Percentiles rank a stretch among this genome's conserved stretches.
phyloP scores from a whole-genome alignment of 2,329 filamentous ascomycete genomes.

The Cladophialophora immunda region DNA sequence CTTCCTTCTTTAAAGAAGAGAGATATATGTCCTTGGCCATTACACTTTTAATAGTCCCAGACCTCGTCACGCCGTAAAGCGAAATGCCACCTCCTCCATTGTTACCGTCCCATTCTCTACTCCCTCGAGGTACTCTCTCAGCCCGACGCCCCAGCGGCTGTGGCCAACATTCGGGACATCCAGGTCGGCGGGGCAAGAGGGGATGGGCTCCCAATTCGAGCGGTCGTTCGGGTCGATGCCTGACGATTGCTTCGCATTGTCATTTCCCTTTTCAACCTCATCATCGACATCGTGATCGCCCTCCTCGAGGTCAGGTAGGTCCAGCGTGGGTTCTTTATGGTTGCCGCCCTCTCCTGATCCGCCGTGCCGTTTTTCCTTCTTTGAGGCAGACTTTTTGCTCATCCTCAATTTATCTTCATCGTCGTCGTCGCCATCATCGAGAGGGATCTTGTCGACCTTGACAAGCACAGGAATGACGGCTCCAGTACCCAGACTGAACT shows the following conservation, averaged over 20 bases:
- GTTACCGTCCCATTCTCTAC: slow-evolving; percentile 31
- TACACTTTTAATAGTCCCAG: neutral
- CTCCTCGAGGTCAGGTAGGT: slow-evolving; percentile 6
- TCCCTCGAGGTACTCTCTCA: slow-evolving; percentile 30
- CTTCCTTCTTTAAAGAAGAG: too few relatives aligned
- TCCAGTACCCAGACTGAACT: slow-evolving; percentile 59
- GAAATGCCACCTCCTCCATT: slow-evolving; percentile 31
- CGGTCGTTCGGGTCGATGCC: slow-evolving; percentile 18
- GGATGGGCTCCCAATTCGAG: slow-evolving; percentile 31
- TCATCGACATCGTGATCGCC: neutral
- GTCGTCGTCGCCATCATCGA: neutral
- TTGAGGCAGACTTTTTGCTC: neutral
- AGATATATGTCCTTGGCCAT: too few relatives aligned
- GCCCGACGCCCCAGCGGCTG: slow-evolving; percentile 30
- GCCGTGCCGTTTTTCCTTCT: slow-evolving; percentile 21
- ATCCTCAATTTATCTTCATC: neutral
- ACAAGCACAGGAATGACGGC: slow-evolving; percentile 63
- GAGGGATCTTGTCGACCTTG: slow-evolving; percentile 46
- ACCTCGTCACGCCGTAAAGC: neutral
- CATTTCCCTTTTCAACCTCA: neutral
- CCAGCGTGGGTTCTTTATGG: slow-evolving; percentile 13
- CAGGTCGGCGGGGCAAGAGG: slow-evolving; percentile 31
- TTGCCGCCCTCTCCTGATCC: slow-evolving; percentile 29
- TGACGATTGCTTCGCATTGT: neutral
- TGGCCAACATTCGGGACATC: slow-evolving; percentile 30